Conservation (phyloP, 352 stramenopile species). For the Phytophthora tentaculata region DNA sequence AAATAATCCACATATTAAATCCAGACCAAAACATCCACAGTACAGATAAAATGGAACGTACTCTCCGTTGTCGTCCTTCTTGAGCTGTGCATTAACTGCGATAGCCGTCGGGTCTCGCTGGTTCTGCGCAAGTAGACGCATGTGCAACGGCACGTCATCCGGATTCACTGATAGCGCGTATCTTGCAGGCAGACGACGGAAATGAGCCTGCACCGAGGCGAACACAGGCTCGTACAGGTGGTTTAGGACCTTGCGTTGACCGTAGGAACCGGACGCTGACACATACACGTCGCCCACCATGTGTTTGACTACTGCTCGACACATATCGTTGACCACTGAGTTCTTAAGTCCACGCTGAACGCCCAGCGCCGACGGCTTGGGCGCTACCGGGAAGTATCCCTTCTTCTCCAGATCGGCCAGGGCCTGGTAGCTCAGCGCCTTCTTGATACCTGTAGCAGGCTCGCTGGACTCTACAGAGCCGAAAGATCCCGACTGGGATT, state of each 20-base stretch:
- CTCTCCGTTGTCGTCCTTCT: constrained; percentile 89
- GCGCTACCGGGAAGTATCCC: constrained; percentile 78
- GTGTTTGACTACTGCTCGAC: constrained; percentile 85
- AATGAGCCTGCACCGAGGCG: constrained; percentile 84
- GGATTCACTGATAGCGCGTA: constrained; percentile 88
- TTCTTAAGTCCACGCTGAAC: constrained; percentile 85
- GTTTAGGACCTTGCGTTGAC: constrained; percentile 82
- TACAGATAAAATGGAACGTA: constrained; percentile 44
- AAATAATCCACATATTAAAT: constrained; percentile 17
- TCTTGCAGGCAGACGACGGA: constrained; percentile 77
- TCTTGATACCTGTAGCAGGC: constrained; percentile 63
- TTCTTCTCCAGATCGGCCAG: constrained; percentile 87
- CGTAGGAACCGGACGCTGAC: constrained; percentile 66
- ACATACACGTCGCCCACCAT: constrained; percentile 91
- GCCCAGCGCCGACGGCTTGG: constrained; percentile 79
- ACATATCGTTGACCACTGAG: constrained; percentile 91
- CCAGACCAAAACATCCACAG: neutral
- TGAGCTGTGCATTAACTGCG: constrained; percentile 81
- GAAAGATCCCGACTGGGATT: constrained; percentile 68
- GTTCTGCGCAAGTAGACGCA: constrained; percentile 84
- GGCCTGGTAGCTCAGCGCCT: constrained; percentile 78
- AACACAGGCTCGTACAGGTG: constrained; percentile 89
- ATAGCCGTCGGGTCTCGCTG: constrained; percentile 83
- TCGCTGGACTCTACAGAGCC: constrained; percentile 37
- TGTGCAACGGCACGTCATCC: constrained; percentile 89